Base-by-base conservation (phyloP, 495 filamentous ascomycete species). In the Penicillium lividum region DNA sequence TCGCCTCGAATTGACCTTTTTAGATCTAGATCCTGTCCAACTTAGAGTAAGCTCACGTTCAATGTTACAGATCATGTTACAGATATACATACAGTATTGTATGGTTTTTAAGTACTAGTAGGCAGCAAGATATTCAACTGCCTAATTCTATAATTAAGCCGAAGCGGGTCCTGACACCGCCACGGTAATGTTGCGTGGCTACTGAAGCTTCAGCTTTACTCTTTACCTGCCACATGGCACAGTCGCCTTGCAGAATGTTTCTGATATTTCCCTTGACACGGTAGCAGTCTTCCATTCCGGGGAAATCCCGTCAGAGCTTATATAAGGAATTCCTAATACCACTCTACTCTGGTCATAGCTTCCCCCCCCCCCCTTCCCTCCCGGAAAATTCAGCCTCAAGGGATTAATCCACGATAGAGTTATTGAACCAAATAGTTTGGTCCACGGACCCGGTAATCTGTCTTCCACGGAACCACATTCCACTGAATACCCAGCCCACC, bases 161-260 rank as follows among this genome's bases (percentile, higher is more conserved):
- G 38, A 40, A 40, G 38, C 15, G 38, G 38, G 38, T 40, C 38
- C 9, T 33, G n/a, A 47, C 44, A 27, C 43, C 43, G 44, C 44
- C 44, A 47, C 44, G 44, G 44, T 47, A 8, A 13, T 13, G 44
- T 22, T 47, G 44, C 44, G 8, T 47, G 10, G 9, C 15, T n/a
- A 40, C 38, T 40, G 38, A 13, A 13, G 33, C 13, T 36, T 36
- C 33, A 36, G 33, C 31, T 33, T 11, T 22, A 22, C 22, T 22
- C 22, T 22, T 22, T 2, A 7, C 31, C 38, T 50, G 59, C 66
- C 66, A 68, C 64, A 67, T 68, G 66, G 66, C 58, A 44, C 63
- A 36, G 54, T 62, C 53, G 60, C 66, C 64, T 69, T 69, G 66
- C 66, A 67, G 66, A 64, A 67, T 67, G 66, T 62, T 51, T 68